Base-by-base conservation (phyloP, 441 rosid genomes). In the Euphorbia corollata region DNA sequence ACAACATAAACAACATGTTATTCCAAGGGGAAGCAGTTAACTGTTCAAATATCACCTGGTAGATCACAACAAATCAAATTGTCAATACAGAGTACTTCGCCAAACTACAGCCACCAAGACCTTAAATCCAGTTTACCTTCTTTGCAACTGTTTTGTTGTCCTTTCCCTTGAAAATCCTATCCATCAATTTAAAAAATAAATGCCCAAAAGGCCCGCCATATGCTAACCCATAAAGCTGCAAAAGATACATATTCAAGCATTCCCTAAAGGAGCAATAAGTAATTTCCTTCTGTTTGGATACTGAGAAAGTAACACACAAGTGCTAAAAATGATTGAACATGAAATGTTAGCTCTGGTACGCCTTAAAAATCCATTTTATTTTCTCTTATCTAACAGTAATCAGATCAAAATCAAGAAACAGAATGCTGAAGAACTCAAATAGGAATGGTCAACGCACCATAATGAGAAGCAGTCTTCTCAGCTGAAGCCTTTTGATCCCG, bases 201-300 rank as follows among this genome's bases (percentile, higher is more conserved):
- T 92, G 98, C n/a, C 91, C 97, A 77, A 90, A 92, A n/a, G 98
- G 97, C 59, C 96, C 98, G 39, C 81, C 87, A 77, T 90, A 90
- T 65, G 87, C 89, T 68, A 87, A 85, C 13, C 97, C 97, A 80
- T 87, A 88, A 53, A 90, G 77, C 97, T 90, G 70, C 80, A 81
- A 7, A 9, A 63, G 75, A 68, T 39, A 16, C 27, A 64, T 41
- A 58, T 4, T 1, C 32, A 27, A 27, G 4, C 32, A 27, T 27
- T 27, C 32, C 32, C 32, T 1, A 27, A 27, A 27, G 32, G 32
- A 27, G 1, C 32, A 27, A 27, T 1, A 27, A 27, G 32, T 27
- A 27, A 27, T 27, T 1, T 27, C 32, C 32, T 27, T 27, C 32
- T 27, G 32, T 27, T 27, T 27, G 32, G 32, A 27, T 27, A 27